A percentile compares a stretch with the other conserved stretches of the same genome.
phyloP scores from a whole-genome alignment of 129 eudicot species.

The Lactuca saligna region DNA sequence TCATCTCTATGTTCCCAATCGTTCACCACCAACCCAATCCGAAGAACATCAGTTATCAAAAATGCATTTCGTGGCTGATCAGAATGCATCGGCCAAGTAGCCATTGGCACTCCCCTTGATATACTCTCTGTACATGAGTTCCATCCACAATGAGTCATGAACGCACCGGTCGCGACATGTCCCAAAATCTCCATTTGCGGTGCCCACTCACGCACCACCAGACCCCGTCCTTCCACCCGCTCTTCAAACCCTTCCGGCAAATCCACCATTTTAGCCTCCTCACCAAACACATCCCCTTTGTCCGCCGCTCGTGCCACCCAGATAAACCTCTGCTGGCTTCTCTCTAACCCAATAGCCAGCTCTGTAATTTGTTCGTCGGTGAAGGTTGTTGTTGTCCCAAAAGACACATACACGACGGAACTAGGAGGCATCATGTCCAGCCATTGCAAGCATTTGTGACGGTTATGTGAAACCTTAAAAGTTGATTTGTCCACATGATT shows the following conservation, averaged over 20 bases:
- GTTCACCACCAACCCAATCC: slow-evolving; percentile 19
- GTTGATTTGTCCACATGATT: slow-evolving; percentile 31
- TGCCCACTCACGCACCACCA: slow-evolving; percentile 62
- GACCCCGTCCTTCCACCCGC: slow-evolving; percentile 36
- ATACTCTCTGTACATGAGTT: slow-evolving; percentile 60
- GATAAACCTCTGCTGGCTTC: slow-evolving; percentile 23
- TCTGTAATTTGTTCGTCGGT: slow-evolving; percentile 43
- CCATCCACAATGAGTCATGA: slow-evolving; percentile 76
- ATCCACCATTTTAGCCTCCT: not conserved
- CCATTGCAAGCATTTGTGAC: slow-evolving; percentile 58
- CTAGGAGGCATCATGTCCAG: slow-evolving; percentile 48
- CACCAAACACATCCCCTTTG: not conserved
- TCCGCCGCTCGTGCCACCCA: slow-evolving; percentile 31
- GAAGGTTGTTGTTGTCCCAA: slow-evolving; percentile 55
- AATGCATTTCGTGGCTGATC: slow-evolving; percentile 58
- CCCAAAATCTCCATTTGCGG: slow-evolving; percentile 55
- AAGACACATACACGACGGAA: slow-evolving; percentile 58
- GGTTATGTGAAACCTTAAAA: not conserved
- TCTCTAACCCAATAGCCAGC: slow-evolving; percentile 48
- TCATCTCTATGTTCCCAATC: slow-evolving; percentile 27
- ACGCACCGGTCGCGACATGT: slow-evolving; percentile 53
- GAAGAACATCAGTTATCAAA: slow-evolving; percentile 31
- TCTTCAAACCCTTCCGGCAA: slow-evolving; percentile 50
- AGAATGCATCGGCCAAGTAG: slow-evolving; percentile 63
- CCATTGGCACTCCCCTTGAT: slow-evolving; percentile 44